These are phyloP conservation scores for Saturnispora saitoi DNA, from an alignment of 805 yeast genomes.

Conservation along the genomic window DNA sequence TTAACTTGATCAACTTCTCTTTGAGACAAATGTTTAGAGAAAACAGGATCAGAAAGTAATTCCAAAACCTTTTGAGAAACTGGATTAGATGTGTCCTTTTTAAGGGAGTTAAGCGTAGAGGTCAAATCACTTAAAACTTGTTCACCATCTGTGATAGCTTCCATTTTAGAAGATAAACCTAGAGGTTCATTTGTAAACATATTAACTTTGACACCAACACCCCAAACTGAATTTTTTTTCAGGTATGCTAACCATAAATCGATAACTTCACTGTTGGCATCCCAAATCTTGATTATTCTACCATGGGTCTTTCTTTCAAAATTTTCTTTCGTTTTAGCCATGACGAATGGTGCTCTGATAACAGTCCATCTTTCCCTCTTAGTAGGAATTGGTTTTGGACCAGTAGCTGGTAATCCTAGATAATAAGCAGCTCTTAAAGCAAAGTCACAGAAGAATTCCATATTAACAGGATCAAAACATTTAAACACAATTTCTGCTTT, in stretches of 20 bases:
- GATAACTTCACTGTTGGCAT: slow-evolving; percentile 75
- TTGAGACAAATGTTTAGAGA: slow-evolving; percentile 42
- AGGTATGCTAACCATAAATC: slow-evolving; percentile 76
- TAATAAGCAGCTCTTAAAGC: slow-evolving; percentile 85
- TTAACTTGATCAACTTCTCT: slow-evolving; percentile 18
- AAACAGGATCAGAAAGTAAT: slow-evolving; percentile 61
- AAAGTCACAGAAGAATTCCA: slow-evolving; percentile 76
- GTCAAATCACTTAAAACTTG: slow-evolving; percentile 18
- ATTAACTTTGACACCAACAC: slow-evolving; percentile 76
- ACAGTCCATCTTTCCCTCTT: slow-evolving; percentile 89
- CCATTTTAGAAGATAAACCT: slow-evolving; percentile 33
- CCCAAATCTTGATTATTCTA: slow-evolving; percentile 67
- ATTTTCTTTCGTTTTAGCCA: slow-evolving; percentile 90
- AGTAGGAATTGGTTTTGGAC: slow-evolving; percentile 59
- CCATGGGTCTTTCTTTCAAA: slow-evolving; percentile 82
- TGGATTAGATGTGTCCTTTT: slow-evolving; percentile 27
- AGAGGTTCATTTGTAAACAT: slow-evolving; percentile 48
- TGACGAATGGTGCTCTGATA: slow-evolving; percentile 85
- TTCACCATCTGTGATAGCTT: slow-evolving; percentile 12
- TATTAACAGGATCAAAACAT: slow-evolving; percentile 59
- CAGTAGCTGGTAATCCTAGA: slow-evolving; percentile 77
- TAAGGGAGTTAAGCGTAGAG: slow-evolving; percentile 19
- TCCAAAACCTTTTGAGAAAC: slow-evolving; percentile 63
- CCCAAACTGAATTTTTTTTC: slow-evolving; percentile 66
- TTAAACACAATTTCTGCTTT: slow-evolving; percentile 72